A percentile compares a stretch with the other conserved stretches of the same genome.
Conservation (phyloP, 176 grass and related monocot genomes). For the Saccharum officinarum region DNA sequence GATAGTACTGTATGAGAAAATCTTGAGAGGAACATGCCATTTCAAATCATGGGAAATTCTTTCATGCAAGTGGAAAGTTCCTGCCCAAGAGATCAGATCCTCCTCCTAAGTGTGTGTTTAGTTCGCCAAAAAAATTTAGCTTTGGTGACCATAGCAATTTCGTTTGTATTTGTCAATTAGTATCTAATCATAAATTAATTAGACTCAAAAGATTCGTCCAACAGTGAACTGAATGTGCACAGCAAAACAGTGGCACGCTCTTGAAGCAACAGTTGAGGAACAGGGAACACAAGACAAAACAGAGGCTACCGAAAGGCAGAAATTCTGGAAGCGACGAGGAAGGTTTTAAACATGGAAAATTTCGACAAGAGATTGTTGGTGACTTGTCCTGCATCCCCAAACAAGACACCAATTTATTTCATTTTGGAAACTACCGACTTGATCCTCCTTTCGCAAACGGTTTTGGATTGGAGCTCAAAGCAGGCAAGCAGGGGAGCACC, state of each 20-base stretch:
- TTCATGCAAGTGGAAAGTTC: slow-evolving; percentile 17
- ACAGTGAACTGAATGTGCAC: slow-evolving; percentile 26
- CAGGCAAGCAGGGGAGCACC: background rate
- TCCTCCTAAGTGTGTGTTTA: too few species aligned
- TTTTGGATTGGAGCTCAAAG: background rate
- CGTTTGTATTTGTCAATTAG: too few species aligned
- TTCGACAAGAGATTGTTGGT: background rate
- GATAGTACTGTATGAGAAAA: background rate
- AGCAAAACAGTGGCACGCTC: background rate
- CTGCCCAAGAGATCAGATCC: background rate
- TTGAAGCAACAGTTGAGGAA: slow-evolving; percentile 26
- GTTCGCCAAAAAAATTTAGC: too few species aligned
- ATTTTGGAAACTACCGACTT: background rate
- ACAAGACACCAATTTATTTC: background rate
- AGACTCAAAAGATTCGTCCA: too few species aligned
- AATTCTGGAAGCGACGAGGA: background rate
- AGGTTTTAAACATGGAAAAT: background rate
- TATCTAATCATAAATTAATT: too few species aligned
- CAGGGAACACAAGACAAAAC: background rate
- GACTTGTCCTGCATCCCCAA: background rate
- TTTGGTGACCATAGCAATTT: too few species aligned
- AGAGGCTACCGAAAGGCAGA: background rate
- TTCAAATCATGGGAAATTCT: slow-evolving; percentile 37
- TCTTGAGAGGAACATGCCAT: slow-evolving; percentile 15
- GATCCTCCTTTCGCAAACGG: background rate